These are phyloP conservation scores for Penicillium sp. DNA, from an alignment of 2,329 filamentous ascomycete genomes.

Conservation along the genomic window DNA sequence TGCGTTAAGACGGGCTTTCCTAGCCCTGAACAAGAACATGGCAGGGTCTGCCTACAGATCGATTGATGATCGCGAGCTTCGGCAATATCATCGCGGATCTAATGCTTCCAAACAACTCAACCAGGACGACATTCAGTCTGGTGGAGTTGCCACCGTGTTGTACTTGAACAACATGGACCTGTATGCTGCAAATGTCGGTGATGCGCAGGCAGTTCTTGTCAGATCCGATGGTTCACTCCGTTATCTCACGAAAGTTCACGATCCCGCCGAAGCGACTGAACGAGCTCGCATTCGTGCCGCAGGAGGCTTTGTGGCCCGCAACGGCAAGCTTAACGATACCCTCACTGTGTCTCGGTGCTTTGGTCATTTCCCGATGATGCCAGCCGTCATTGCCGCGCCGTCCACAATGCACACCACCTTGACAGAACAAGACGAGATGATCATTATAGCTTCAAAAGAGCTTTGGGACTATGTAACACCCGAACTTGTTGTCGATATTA, in stretches of 20 bases:
- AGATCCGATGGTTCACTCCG: constrained; percentile 81
- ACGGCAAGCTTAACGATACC: constrained; percentile 88
- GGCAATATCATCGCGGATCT: constrained; percentile 66
- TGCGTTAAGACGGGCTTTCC: constrained; percentile 81
- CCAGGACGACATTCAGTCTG: constrained; percentile 85
- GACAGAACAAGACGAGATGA: constrained; percentile 87
- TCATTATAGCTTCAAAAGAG: constrained; percentile 86
- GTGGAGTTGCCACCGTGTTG: constrained; percentile 86
- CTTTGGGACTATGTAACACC: constrained; percentile 93
- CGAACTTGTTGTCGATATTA: constrained; percentile 88
- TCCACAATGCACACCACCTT: constrained; percentile 76
- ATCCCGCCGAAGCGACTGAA: constrained; percentile 83
- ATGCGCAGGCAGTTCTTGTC: constrained; percentile 93
- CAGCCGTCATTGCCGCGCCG: constrained; percentile 87
- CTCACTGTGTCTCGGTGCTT: constrained; percentile 93
- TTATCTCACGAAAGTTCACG: constrained; percentile 86
- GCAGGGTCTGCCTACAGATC: constrained; percentile 80
- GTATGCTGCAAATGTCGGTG: constrained; percentile 92
- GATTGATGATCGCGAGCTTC: constrained; percentile 68
- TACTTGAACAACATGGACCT: constrained; percentile 89
- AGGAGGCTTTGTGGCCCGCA: constrained; percentile 91
- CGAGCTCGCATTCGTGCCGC: constrained; percentile 88
- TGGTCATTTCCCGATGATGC: constrained; percentile 90
- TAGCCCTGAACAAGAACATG: constrained; percentile 90
- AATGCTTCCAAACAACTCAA: constrained; percentile 73